Evolutionary conservation across 345 rosid species (phyloP), one percentile per base, ranked within the genome.

Genomic region (Camelina laxa): DNA sequence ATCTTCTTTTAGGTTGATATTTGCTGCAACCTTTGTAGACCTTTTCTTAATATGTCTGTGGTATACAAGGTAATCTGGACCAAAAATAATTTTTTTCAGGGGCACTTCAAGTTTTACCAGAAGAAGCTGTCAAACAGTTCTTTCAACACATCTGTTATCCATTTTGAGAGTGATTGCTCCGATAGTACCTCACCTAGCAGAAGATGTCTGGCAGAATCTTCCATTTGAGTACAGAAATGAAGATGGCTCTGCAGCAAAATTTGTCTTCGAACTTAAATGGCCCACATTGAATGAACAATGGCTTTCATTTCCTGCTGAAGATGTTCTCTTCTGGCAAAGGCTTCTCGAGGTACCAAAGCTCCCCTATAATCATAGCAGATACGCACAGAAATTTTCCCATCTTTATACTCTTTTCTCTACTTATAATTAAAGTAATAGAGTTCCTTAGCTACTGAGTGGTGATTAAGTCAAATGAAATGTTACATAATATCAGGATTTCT

Each of bases 111-210:
- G 87, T 78, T 90, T 83, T 84, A 87, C 98, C 7, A 82, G 98
- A 85, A 86, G 85, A 90, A 94, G 96, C 75, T 91, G 97, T 78
- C 98, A 94, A 83, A 91, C 98, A 19, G 95, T 94, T 75, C 96
- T 94, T 72, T 87, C 96, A 36, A 85, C 88, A 48, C 98, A 94
- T 80, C 91, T 91, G 64, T 82, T 94, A 75, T 86, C 96, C 62
- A 82, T 94, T 68, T 77, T 80, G 65, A 88, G 90, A 85, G 90
- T 89, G 74, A 75, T 91, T 15, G 95, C 97, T 55, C 98, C 98
- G 0, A 88, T 91, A 61, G 70, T 94, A 72, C 98, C 98, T 77
- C 98, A 94, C 83, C 75, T 94, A 79, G 96, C 98, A 7, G 97
- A 91, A 83, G 98, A 94, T 67, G 95, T 78, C 19, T 94, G 98